Conservation (phyloP, 2,329 filamentous ascomycete species). For the Neonectria punicea region DNA sequence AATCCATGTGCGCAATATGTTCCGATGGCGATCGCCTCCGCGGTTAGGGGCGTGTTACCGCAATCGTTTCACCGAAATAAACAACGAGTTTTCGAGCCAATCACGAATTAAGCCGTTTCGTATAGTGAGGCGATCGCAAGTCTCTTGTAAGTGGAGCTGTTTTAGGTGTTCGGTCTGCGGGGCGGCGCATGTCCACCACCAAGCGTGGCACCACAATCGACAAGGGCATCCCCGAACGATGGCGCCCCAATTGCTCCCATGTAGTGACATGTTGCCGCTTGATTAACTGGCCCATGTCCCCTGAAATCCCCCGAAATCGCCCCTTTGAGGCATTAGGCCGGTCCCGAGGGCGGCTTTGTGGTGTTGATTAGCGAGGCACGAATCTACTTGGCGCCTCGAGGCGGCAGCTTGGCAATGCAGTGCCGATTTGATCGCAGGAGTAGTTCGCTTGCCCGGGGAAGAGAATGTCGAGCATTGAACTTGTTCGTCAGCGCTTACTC, state of each 20-base stretch:
- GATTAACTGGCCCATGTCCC: background rate
- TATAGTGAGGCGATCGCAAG: constrained; percentile 13
- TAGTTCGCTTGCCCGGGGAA: no score
- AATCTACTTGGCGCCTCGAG: background rate
- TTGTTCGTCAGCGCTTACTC: background rate
- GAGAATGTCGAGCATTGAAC: background rate
- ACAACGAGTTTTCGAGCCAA: constrained; percentile 10
- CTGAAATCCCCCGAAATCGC: background rate
- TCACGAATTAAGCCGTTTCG: constrained; percentile 31
- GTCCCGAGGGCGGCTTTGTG: background rate
- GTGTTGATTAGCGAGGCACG: background rate
- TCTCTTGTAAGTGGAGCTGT: constrained; percentile 10
- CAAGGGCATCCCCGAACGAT: background rate
- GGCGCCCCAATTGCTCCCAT: background rate
- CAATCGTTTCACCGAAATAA: background rate
- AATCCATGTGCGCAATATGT: background rate
- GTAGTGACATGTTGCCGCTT: background rate
- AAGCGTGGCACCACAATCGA: constrained; percentile 15
- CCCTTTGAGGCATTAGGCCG: background rate
- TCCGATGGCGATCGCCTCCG: background rate
- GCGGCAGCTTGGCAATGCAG: background rate
- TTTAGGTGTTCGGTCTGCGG: constrained; percentile 19
- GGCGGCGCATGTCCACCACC: constrained; percentile 9
- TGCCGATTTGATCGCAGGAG: background rate
- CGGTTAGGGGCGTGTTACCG: background rate